A percentile compares a stretch with the other conserved stretches of the same genome.
Conservation (phyloP, 1,139 yeast genomes). For the Blastobotrys buckinghamii region DNA sequence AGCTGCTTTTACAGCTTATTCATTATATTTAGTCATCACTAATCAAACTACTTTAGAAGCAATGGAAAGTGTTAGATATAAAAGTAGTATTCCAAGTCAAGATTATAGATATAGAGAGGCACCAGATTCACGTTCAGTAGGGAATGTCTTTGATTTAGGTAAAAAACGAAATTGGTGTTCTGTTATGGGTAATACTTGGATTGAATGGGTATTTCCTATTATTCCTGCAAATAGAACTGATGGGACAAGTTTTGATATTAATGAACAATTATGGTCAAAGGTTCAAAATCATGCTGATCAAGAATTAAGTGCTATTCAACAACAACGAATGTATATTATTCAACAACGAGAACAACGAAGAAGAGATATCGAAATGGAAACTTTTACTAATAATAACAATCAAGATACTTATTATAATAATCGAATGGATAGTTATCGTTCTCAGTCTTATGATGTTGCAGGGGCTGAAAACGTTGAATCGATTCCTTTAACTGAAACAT, state of each 20-base stretch:
- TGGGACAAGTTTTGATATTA: slow-evolving; percentile 32
- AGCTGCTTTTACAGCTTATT: slow-evolving; percentile 51
- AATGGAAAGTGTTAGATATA: slow-evolving; percentile 53
- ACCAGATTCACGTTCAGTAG: slow-evolving; percentile 39
- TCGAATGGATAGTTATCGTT: too few species aligned
- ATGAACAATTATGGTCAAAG: slow-evolving; percentile 25
- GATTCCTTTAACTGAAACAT: slow-evolving; percentile 9
- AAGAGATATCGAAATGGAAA: slow-evolving; percentile 8
- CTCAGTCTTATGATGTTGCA: not conserved
- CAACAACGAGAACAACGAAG: slow-evolving; percentile 13
- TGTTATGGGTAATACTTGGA: slow-evolving; percentile 64
- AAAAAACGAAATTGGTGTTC: slow-evolving; percentile 50
- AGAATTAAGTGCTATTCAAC: slow-evolving; percentile 18
- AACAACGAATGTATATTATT: slow-evolving; percentile 10
- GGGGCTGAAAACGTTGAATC: slow-evolving; percentile 5
- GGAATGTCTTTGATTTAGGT: slow-evolving; percentile 78
- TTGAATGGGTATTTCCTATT: slow-evolving; percentile 71
- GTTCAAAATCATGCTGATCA: slow-evolving; percentile 30
- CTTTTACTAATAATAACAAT: not conserved
- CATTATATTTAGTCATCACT: slow-evolving; percentile 48
- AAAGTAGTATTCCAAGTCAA: slow-evolving; percentile 40
- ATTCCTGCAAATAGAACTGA: slow-evolving; percentile 16
- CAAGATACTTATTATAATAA: too few species aligned
- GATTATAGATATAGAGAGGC: slow-evolving; percentile 37
- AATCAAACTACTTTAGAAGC: slow-evolving; percentile 83